Percentiles rank a stretch among this genome's conserved stretches.
Evolutionary conservation across 257 asterid species (phyloP).

Genomic region (Gardenia jasminoides): DNA sequence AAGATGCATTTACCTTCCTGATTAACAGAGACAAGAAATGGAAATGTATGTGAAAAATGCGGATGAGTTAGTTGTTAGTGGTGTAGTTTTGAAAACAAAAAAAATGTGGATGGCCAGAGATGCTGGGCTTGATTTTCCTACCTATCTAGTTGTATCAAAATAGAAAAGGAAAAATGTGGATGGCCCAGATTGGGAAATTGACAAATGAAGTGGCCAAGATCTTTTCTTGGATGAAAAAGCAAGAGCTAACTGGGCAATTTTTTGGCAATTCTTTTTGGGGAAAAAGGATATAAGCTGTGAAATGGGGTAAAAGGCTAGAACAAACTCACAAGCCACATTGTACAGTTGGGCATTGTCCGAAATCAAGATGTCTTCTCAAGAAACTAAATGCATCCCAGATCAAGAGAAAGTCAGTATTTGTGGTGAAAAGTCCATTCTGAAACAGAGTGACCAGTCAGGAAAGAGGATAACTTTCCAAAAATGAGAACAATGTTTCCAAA

Average conservation of each 20-base stretch:
- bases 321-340: constrained; percentile 26
- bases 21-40: background rate
- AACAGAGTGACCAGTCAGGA: background rate
- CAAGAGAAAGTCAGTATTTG: background rate
- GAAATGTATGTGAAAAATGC: background rate
- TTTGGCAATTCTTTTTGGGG: background rate
- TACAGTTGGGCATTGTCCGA: constrained; percentile 21
- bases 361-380: constrained; percentile 10
- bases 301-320: constrained; percentile 5
- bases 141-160: background rate
- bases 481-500: background rate
- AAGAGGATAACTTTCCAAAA: background rate
- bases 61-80: background rate
- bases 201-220: background rate
- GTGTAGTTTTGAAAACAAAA: background rate
- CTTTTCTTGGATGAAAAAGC: background rate
- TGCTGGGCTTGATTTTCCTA: background rate
- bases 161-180: background rate
- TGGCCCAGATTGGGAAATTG: constrained; percentile 15
- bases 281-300: constrained; percentile 3
- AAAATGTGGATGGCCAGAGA: constrained; percentile 3
- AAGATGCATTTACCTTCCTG: constrained; percentile 68
- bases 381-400: constrained; percentile 16
- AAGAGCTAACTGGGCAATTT: background rate
- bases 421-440: background rate